Evolutionary conservation across 495 filamentous ascomycete species (phyloP).

Genomic region (Hypoxylon crocopeplum): DNA sequence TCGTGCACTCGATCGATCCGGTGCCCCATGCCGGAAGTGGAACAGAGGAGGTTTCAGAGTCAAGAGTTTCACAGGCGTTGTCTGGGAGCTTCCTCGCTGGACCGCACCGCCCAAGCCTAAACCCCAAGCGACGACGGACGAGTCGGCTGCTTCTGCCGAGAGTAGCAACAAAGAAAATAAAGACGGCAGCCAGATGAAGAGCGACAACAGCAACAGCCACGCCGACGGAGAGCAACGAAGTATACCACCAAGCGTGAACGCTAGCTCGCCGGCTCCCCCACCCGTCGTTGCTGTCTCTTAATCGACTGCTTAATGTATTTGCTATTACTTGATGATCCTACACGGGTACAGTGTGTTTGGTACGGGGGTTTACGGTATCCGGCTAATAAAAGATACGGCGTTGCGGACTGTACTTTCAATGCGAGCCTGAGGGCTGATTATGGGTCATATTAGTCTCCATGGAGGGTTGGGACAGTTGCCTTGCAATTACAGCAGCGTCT

Average conservation of each 20-base stretch:
- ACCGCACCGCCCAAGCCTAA: slow-evolving; percentile 67
- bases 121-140: slow-evolving; percentile 44
- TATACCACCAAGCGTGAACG: slow-evolving; percentile 47
- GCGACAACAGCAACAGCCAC: slow-evolving; percentile 72
- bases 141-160: slow-evolving; percentile 59
- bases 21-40: slow-evolving; percentile 93
- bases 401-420: slow-evolving; percentile 15
- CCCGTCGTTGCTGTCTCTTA: slow-evolving; percentile 41
- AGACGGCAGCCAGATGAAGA: slow-evolving; percentile 70
- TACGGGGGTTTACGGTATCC: slow-evolving; percentile 20
- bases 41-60: slow-evolving; percentile 78
- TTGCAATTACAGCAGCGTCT: not conserved
- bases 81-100: slow-evolving; percentile 88
- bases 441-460: slow-evolving; percentile 6
- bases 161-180: slow-evolving; percentile 81
- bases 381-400: slow-evolving; percentile 32
- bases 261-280: slow-evolving; percentile 53
- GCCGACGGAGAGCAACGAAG: slow-evolving; percentile 56
- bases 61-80: slow-evolving; percentile 90
- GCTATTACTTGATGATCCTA: slow-evolving; percentile 6
- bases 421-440: not conserved
- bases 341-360: slow-evolving; percentile 16
- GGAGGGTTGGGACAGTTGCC: slow-evolving; percentile 1
- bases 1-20: slow-evolving; percentile 87
- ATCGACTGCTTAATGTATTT: not conserved